phyloP scores from a whole-genome alignment of 805 yeast genomes.

The Saccharomycopsis synnaedendra region DNA sequence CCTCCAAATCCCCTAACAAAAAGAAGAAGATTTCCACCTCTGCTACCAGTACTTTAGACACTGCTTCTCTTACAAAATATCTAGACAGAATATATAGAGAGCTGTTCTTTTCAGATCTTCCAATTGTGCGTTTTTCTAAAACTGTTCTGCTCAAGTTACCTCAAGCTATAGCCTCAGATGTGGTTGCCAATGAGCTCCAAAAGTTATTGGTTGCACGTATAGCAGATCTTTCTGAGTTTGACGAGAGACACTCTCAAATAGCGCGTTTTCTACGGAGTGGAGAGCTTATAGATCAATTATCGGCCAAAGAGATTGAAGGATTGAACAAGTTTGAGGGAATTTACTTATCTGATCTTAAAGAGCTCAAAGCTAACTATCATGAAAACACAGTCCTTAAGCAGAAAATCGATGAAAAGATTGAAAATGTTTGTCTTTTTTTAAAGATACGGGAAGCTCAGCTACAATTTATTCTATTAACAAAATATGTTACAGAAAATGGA shows the following conservation, averaged over 20 bases:
- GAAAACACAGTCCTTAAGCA: background rate
- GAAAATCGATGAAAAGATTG: background rate
- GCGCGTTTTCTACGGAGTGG: background rate
- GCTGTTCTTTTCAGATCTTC: too few species aligned
- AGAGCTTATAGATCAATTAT: background rate
- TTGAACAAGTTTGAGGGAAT: background rate
- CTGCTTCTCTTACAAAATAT: too few species aligned
- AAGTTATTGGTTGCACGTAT: background rate
- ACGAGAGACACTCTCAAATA: background rate
- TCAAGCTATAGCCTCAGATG: too few species aligned
- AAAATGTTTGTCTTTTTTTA: slow-evolving; percentile 6
- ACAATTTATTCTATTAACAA: slow-evolving; percentile 8
- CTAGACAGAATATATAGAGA: too few species aligned
- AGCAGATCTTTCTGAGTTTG: background rate
- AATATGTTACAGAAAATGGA: slow-evolving; percentile 3
- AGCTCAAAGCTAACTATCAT: background rate
- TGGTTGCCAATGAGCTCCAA: too few species aligned
- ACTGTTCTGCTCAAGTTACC: too few species aligned
- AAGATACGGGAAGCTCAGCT: slow-evolving; percentile 15
- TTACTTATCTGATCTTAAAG: background rate
- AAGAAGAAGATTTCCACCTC: background rate
- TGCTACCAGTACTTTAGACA: too few species aligned
- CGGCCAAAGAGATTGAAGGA: background rate
- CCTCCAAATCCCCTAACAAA: background rate
- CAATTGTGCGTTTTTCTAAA: too few species aligned